Base-by-base conservation (phyloP, 1,284 basidiomycete genomes). In the Irpex rosettiformis region DNA sequence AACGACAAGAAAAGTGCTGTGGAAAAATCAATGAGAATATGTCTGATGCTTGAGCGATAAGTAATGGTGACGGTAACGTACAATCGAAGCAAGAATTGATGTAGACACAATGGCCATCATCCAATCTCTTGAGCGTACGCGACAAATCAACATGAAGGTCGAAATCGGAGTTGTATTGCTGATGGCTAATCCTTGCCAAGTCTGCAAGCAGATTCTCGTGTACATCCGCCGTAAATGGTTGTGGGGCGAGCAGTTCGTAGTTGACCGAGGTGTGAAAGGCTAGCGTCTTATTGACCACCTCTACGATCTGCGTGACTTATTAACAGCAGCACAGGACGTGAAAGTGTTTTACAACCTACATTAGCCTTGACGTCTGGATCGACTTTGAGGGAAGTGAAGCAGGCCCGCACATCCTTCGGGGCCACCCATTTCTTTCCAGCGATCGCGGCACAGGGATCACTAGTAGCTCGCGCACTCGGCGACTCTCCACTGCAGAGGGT, bases 181-280 rank as follows among this genome's bases (percentile, higher is more conserved):
- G 74, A 21, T 66, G 62, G 40, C 73, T 72, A 60, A 85, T 84
- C 56, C 78, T 76, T 16, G 74, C 76, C 27, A 85, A 67, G 66
- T 84, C 82, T 18, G 69, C 74, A 54, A 75, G 71, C 21, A 85
- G 66, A 62, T 86, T 79, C 61, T 83, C 82, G 57, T 84, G 81
- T 10, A 85, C 79, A 59, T 84, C 80, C 10, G 72, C 65, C n/a
- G 77, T 71, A 68, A 80, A 85, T 1, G 83, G 83, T 51, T 70
- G 66, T 1, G 83, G 82, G 3, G 82, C 82, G 57, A 73, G 73
- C 49, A 79, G 73, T 67, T 84, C 78, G 62, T 84, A 85, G 68
- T 82, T 84, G 28, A 79, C 76, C 3, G 82, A 84, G 0, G 83
- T 83, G 65, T 85, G 83, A 66, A 86, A 84, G 16, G 79, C 77